Percentiles rank a stretch among this genome's conserved stretches.
Conservation (phyloP, 495 filamentous ascomycete genomes). For the Peziza echinospora region DNA sequence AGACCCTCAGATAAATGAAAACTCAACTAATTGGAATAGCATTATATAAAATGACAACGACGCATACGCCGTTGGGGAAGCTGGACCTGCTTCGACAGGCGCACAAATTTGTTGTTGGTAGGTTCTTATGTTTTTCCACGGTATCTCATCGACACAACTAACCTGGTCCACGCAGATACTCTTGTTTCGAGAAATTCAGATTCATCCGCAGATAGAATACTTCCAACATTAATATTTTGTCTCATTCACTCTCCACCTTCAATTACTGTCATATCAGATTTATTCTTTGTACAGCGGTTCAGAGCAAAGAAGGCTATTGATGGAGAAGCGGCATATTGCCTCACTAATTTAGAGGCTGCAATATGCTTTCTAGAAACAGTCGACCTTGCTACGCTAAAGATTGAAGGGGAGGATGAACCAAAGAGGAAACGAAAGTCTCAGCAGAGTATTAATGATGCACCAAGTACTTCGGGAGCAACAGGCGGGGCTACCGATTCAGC, state of each 20-base stretch:
- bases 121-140: slow-evolving; percentile 32
- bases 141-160: neutral
- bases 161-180: slow-evolving; percentile 8
- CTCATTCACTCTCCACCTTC: slow-evolving; percentile 77
- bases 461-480: no score
- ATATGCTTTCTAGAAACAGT: slow-evolving; percentile 96
- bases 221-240: slow-evolving; percentile 88
- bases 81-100: slow-evolving; percentile 68
- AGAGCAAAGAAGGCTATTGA: slow-evolving; percentile 67
- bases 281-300: slow-evolving; percentile 85
- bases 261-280: slow-evolving; percentile 78
- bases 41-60: neutral
- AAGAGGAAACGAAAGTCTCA: no score
- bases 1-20: slow-evolving; percentile 64
- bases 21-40: slow-evolving; percentile 10
- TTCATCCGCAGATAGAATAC: slow-evolving; percentile 87
- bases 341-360: slow-evolving; percentile 88
- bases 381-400: slow-evolving; percentile 72
- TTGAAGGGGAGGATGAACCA: no score
- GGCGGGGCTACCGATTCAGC: no score
- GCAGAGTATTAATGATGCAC: no score
- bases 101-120: slow-evolving; percentile 88
- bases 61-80: slow-evolving; percentile 69
- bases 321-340: slow-evolving; percentile 84
- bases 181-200: slow-evolving; percentile 37